Base-by-base conservation (phyloP, 164 flowering plant species). In the Warburgia ugandensis region DNA sequence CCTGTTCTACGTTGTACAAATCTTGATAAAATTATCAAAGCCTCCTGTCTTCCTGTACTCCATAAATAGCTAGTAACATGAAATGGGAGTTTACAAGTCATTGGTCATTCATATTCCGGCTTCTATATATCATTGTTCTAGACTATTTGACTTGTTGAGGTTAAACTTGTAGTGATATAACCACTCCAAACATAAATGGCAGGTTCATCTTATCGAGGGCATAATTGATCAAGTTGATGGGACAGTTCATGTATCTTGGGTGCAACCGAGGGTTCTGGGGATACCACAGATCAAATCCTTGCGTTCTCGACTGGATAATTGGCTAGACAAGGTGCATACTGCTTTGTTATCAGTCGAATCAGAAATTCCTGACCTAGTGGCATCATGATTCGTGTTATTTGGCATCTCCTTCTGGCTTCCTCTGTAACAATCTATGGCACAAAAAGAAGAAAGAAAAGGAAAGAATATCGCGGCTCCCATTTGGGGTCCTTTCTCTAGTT, bases 151-250 rank as follows among this genome's bases (percentile, higher is more conserved):
- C n/a, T n/a, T n/a, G n/a, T 13, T 23, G 27, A 8, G 22, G 9
- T 22, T n/a, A n/a, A n/a, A n/a, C n/a, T n/a, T n/a, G 26, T 9
- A 42, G 22, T 42, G 25, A 22, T n/a, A 45, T 12, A 5, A 22
- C 14, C 16, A 20, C 3, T 49, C 21, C 10, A 17, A 31, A 33
- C 16, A 5, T 22, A 19, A 4, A 28, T 8, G 62, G 74, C 78
- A 92, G 96, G 99, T 86, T 60, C 99, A 82, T 68, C 81, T 92
- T 17, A 88, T 92, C 32, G 96, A 88, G 73, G 99, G 96, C 26
- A 82, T 84, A 52, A 80, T 92, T 38, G 96, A 92, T 73, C 91
- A 88, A 72, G 99, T 92, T 16, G 95, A 83, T 16, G 94, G 89
- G 42, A 83, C 89, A 0, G 94, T 92, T 36, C 83, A 88, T 40